phyloP scores from a whole-genome alignment of 2,329 filamentous ascomycete species.

The Penicillium sp. region DNA sequence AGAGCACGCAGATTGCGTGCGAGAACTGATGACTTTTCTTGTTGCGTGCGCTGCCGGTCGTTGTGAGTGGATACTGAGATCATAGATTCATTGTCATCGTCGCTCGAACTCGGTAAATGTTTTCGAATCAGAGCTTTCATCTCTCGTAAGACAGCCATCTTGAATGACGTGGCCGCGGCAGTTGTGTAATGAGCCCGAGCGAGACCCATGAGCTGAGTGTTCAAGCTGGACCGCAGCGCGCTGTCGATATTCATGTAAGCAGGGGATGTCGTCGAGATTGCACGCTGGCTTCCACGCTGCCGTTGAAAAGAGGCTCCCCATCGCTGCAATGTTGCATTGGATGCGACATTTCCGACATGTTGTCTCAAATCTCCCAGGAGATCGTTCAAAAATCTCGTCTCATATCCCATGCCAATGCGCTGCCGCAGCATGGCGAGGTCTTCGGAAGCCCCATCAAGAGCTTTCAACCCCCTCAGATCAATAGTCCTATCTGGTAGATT shows the following conservation, averaged over 20 bases:
- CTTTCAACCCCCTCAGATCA: conserved; percentile 72
- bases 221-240: conserved; percentile 63
- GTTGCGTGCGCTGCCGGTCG: conserved; percentile 63
- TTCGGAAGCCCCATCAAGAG: conserved; percentile 70
- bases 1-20: conserved; percentile 82
- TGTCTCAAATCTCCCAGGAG: conserved; percentile 71
- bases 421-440: conserved; percentile 71
- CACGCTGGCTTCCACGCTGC: conserved; percentile 59
- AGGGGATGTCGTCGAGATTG: conserved; percentile 65
- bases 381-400: conserved; percentile 69
- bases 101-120: conserved; percentile 83
- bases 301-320: conserved; percentile 76
- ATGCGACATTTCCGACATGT: conserved; percentile 70
- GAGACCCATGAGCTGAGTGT: conserved; percentile 69
- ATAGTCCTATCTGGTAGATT: conserved; percentile 38
- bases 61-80: conserved; percentile 75
- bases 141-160: conserved; percentile 77
- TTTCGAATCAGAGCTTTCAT: conserved; percentile 77
- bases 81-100: conserved; percentile 88
- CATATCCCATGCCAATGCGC: conserved; percentile 81
- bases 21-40: conserved; percentile 83
- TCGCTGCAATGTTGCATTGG: conserved; percentile 68
- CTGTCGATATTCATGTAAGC: conserved; percentile 71
- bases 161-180: conserved; percentile 74
- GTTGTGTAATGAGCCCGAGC: conserved; percentile 73